Evolutionary conservation across 2,329 filamentous ascomycete genomes (phyloP).

Genomic region (Talaromyces sp.): DNA sequence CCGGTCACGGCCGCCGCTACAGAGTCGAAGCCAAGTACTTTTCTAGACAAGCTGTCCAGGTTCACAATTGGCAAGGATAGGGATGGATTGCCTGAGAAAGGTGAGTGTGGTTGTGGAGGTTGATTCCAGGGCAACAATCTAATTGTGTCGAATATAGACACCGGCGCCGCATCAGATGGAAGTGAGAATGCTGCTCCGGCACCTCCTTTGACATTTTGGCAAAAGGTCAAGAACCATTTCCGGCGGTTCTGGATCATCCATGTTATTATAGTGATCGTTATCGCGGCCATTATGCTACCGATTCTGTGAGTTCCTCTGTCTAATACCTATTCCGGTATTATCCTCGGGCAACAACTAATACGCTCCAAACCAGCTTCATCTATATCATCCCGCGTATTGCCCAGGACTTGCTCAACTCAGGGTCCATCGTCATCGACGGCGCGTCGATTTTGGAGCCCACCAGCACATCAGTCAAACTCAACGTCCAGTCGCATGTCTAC

Average conservation of each 20-base stretch:
- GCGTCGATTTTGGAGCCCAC: slow-evolving; percentile 30
- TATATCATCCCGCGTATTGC: slow-evolving; percentile 37
- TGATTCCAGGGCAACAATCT: background rate
- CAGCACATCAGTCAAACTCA: slow-evolving; percentile 27
- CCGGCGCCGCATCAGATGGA: slow-evolving; percentile 18
- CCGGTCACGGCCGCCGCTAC: background rate
- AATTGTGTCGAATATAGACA: slow-evolving; percentile 1
- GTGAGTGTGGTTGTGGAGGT: background rate
- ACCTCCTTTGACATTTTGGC: slow-evolving; percentile 21
- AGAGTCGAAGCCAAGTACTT: slow-evolving; percentile 1
- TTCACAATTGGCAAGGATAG: slow-evolving; percentile 10
- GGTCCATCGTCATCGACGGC: slow-evolving; percentile 30
- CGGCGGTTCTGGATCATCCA: slow-evolving; percentile 37
- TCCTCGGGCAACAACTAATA: background rate
- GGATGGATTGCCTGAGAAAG: slow-evolving; percentile 7
- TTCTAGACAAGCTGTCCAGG: slow-evolving; percentile 12
- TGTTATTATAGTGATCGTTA: slow-evolving; percentile 27
- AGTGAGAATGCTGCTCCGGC: slow-evolving; percentile 15
- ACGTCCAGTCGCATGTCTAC: slow-evolving; percentile 30
- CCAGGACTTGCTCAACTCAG: slow-evolving; percentile 33
- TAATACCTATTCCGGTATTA: background rate
- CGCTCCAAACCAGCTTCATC: slow-evolving; percentile 26
- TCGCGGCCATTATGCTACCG: slow-evolving; percentile 36
- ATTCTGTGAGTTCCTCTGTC: slow-evolving; percentile 28
- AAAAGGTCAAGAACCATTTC: slow-evolving; percentile 30